These are phyloP conservation scores for Leishmania braziliensis DNA, from an alignment of 208 protist species.

Conservation along the genomic window DNA sequence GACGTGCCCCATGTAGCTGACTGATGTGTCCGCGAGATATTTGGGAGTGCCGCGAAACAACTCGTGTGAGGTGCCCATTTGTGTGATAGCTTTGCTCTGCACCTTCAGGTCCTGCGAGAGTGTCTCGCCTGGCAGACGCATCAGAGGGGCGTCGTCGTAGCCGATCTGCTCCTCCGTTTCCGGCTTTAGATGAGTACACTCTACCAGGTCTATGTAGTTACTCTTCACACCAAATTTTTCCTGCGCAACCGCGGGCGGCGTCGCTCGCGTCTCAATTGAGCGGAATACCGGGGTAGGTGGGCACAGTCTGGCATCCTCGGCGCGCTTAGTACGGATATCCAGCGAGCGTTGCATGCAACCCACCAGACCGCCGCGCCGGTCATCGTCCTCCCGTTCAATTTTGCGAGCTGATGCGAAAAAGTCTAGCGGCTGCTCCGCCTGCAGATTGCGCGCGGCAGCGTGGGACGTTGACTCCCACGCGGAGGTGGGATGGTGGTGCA, in stretches of 20 bases:
- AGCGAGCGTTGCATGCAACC: slow-evolving; percentile 75
- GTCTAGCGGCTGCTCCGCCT: slow-evolving; percentile 45
- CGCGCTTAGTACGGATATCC: slow-evolving; percentile 77
- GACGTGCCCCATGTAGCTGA: slow-evolving; percentile 70
- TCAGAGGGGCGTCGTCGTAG: slow-evolving; percentile 46
- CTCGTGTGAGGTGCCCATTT: slow-evolving; percentile 65
- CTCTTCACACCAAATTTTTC: slow-evolving; percentile 41
- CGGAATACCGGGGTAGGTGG: slow-evolving; percentile 41
- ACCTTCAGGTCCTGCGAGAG: slow-evolving; percentile 51
- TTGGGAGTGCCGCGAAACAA: slow-evolving; percentile 80
- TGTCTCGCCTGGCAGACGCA: slow-evolving; percentile 40
- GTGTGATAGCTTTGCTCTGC: slow-evolving; percentile 76
- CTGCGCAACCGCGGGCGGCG: slow-evolving; percentile 36
- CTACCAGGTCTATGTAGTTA: slow-evolving; percentile 84
- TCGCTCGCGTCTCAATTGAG: slow-evolving; percentile 13
- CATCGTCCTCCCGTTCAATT: slow-evolving; percentile 73
- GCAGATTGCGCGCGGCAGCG: slow-evolving; percentile 47
- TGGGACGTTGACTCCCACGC: slow-evolving; percentile 71
- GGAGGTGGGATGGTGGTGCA: slow-evolving; percentile 29
- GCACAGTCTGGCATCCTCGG: slow-evolving; percentile 47
- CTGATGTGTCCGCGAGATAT: slow-evolving; percentile 46
- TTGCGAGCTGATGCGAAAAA: slow-evolving; percentile 78
- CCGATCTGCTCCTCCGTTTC: slow-evolving; percentile 64
- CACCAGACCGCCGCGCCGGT: slow-evolving; percentile 58
- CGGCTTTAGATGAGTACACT: slow-evolving; percentile 71